phyloP scores from a whole-genome alignment of 192 early-diverging fungal species.

The Coemansia sp. region DNA sequence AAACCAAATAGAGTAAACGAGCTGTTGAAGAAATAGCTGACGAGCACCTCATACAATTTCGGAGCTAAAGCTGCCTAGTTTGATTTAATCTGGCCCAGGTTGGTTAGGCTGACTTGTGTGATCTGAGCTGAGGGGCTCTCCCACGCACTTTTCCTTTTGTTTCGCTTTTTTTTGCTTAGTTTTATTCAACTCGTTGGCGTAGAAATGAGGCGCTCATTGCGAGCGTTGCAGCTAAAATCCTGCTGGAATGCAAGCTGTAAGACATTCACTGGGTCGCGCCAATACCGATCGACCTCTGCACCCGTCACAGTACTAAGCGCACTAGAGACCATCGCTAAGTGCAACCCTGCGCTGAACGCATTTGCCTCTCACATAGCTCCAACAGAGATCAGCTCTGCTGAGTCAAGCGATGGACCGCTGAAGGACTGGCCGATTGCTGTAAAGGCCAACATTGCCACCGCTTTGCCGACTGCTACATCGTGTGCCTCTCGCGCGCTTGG shows the following conservation, averaged over 20 bases:
- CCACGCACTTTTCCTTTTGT: neutral
- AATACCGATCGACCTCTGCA: neutral
- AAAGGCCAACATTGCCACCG: constrained; percentile 86
- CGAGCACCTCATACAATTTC: too few relatives aligned
- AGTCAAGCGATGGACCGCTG: constrained; percentile 42
- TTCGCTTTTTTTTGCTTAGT: neutral
- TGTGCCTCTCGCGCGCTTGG: constrained; percentile 78
- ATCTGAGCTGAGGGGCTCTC: neutral
- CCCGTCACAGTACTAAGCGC: constrained; percentile 17
- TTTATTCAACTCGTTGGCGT: neutral
- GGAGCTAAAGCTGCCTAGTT: neutral
- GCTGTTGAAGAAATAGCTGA: neutral
- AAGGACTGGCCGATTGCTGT: constrained; percentile 72
- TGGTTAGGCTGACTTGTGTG: neutral
- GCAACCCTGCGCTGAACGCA: constrained; percentile 33
- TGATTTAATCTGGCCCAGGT: neutral
- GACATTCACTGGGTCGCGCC: neutral
- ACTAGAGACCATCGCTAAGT: constrained; percentile 17
- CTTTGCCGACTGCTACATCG: constrained; percentile 62
- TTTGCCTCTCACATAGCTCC: constrained; percentile 12
- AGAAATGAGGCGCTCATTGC: neutral
- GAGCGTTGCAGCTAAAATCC: neutral
- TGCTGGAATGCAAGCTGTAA: neutral
- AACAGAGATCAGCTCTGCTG: neutral
- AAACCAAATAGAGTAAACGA: neutral